phyloP scores from a whole-genome alignment of 2,329 filamentous ascomycete genomes.

The Phoma herbarum region DNA sequence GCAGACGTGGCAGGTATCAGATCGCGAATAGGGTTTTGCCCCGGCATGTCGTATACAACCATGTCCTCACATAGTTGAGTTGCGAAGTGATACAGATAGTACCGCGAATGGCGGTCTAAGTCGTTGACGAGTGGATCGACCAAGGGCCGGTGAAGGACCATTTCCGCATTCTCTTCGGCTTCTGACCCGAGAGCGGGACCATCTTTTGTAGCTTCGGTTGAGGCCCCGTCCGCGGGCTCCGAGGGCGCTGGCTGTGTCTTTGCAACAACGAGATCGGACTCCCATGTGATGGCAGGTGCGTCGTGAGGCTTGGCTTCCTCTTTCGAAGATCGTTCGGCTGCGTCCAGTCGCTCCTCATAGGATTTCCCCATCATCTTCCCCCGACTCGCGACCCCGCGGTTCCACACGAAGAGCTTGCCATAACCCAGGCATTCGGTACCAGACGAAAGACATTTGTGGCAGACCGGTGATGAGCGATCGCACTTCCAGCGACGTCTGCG shows the following conservation, averaged over 20 bases:
- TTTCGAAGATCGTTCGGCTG: constrained; percentile 25
- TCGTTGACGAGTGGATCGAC: constrained; percentile 66
- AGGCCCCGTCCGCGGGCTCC: constrained; percentile 2
- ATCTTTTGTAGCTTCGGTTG: constrained; percentile 1
- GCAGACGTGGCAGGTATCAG: constrained; percentile 57
- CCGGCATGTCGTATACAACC: constrained; percentile 57
- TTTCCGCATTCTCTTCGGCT: constrained; percentile 22
- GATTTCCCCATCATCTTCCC: constrained; percentile 65
- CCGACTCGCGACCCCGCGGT: constrained; percentile 60
- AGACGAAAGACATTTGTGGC: constrained; percentile 66
- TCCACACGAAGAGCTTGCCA: constrained; percentile 68
- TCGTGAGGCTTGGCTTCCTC: constrained; percentile 38
- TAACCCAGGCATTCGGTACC: constrained; percentile 70
- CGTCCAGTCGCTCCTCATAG: constrained; percentile 51
- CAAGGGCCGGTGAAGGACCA: constrained; percentile 54
- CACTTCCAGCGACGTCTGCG: constrained; percentile 68
- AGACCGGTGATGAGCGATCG: constrained; percentile 67
- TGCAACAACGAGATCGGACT: constrained; percentile 22
- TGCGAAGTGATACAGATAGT: constrained; percentile 60
- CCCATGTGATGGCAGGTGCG: constrained; percentile 31
- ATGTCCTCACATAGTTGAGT: constrained; percentile 64
- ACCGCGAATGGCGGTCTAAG: constrained; percentile 57
- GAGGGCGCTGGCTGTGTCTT: constrained; percentile 9
- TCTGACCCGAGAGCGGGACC: constrained; percentile 12
- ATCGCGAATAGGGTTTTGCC: constrained; percentile 59